Conservation (phyloP, 768 basidiomycete species). For the Russula ochroleuca region DNA sequence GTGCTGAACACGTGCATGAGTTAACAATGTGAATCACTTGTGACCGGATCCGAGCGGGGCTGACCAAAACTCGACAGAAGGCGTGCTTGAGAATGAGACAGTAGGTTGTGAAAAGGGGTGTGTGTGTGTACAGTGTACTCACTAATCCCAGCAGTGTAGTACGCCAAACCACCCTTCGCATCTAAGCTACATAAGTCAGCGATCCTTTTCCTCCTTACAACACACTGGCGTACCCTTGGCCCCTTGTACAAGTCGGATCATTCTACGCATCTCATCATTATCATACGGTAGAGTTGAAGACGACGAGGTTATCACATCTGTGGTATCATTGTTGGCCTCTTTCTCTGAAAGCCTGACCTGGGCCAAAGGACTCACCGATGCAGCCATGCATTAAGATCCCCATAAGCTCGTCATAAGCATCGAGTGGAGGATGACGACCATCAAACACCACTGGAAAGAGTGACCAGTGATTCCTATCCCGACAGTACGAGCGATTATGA, state of each 20-base stretch:
- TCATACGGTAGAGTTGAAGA: slow-evolving; percentile 23
- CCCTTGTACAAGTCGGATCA: slow-evolving; percentile 12
- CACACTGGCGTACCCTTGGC: slow-evolving; percentile 5
- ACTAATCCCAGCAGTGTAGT: slow-evolving; percentile 13
- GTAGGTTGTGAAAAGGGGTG: not conserved
- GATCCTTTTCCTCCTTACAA: not conserved
- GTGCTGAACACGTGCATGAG: not conserved
- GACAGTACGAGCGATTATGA: slow-evolving; percentile 5
- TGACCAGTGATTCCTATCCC: slow-evolving; percentile 31
- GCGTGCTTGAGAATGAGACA: not conserved
- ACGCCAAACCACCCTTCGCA: slow-evolving; percentile 1
- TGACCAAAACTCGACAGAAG: slow-evolving; percentile 18
- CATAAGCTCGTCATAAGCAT: slow-evolving; percentile 33
- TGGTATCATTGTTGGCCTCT: not conserved
- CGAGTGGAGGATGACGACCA: slow-evolving; percentile 8
- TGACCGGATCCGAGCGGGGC: not conserved
- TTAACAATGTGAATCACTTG: not conserved
- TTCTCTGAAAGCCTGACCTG: not conserved
- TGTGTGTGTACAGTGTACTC: not conserved
- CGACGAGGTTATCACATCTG: slow-evolving; percentile 18
- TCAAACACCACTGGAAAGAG: slow-evolving; percentile 29
- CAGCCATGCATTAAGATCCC: slow-evolving; percentile 40
- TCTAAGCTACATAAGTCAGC: slow-evolving; percentile 1
- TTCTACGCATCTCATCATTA: slow-evolving; percentile 6
- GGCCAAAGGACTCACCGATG: slow-evolving; percentile 35